phyloP scores from a whole-genome alignment of 768 basidiomycete genomes.

The Lentinula aciculospora region DNA sequence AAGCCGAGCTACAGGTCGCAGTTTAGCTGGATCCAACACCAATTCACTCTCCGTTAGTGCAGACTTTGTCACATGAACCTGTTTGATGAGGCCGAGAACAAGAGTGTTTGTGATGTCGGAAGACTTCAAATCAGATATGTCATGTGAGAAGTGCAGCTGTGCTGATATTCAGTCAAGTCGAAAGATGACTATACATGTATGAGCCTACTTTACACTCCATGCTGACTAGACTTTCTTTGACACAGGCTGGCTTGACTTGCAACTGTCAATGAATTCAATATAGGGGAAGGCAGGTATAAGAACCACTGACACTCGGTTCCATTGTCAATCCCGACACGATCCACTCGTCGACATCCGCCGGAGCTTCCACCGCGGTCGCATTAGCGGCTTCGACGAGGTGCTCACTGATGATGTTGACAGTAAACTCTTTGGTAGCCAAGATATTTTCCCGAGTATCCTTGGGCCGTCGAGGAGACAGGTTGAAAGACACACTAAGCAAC shows the following conservation, averaged over 20 bases:
- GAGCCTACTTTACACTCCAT: constrained; percentile 55
- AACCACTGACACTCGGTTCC: constrained; percentile 41
- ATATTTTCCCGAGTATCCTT: constrained; percentile 69
- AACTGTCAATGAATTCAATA: constrained; percentile 23
- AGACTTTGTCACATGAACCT: constrained; percentile 44
- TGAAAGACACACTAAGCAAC: constrained; percentile 57
- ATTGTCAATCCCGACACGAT: constrained; percentile 51
- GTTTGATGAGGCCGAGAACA: constrained; percentile 49
- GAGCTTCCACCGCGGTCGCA: constrained; percentile 48
- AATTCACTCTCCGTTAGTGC: constrained; percentile 36
- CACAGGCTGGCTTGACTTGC: constrained; percentile 44
- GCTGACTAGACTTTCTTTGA: constrained; percentile 51
- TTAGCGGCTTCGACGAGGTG: constrained; percentile 55
- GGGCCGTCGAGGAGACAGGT: constrained; percentile 32
- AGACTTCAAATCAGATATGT: constrained; percentile 35
- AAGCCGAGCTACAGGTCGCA: constrained; percentile 46
- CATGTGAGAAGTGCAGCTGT: constrained; percentile 45
- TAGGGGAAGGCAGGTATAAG: not conserved
- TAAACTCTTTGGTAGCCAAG: constrained; percentile 59
- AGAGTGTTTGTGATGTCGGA: constrained; percentile 36
- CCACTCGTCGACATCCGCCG: constrained; percentile 53
- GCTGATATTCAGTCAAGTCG: not conserved
- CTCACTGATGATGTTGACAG: constrained; percentile 69
- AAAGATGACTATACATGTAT: constrained; percentile 11
- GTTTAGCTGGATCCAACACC: constrained; percentile 40